Evolutionary conservation across 805 yeast species (phyloP).

Genomic region (Barnettozyma populi): DNA sequence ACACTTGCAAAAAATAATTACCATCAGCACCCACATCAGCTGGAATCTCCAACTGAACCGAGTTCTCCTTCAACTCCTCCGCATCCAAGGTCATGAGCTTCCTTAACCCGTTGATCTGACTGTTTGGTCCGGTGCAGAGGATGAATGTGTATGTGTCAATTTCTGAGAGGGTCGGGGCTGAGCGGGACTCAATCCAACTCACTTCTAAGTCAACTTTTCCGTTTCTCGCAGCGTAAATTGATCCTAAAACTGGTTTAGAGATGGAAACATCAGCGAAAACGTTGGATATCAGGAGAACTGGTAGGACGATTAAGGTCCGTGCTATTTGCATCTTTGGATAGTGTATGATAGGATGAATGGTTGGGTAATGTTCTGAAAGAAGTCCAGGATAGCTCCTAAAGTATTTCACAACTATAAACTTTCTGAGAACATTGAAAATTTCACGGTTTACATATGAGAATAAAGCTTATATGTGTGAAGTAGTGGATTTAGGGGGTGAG

Average conservation of each 20-base stretch:
- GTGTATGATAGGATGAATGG: too few relatives aligned
- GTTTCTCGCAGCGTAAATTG: constrained; percentile 17
- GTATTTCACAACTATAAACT: too few relatives aligned
- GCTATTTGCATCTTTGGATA: background rate
- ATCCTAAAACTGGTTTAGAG: constrained; percentile 22
- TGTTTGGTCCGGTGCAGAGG: constrained; percentile 68
- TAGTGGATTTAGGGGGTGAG: too few relatives aligned
- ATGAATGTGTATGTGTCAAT: constrained; percentile 43
- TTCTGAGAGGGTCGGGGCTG: constrained; percentile 39
- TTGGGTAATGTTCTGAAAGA: too few relatives aligned
- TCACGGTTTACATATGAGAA: background rate
- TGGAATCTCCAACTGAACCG: constrained; percentile 38
- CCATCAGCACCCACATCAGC: constrained; percentile 57
- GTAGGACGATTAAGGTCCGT: background rate
- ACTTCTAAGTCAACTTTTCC: constrained; percentile 27
- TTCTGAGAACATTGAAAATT: background rate
- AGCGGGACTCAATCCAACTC: constrained; percentile 53
- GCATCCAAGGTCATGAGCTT: constrained; percentile 27
- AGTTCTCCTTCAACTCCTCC: constrained; percentile 26
- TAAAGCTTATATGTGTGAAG: too few relatives aligned
- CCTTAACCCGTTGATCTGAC: constrained; percentile 38
- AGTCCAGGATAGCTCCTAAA: too few relatives aligned
- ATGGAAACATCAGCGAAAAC: constrained; percentile 25
- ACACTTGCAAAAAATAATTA: constrained; percentile 64
- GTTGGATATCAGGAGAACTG: background rate